A percentile compares a stretch with the other conserved stretches of the same genome.
Evolutionary conservation across 2,329 filamentous ascomycete species (phyloP).

Genomic region (Acrocalymma vagum): DNA sequence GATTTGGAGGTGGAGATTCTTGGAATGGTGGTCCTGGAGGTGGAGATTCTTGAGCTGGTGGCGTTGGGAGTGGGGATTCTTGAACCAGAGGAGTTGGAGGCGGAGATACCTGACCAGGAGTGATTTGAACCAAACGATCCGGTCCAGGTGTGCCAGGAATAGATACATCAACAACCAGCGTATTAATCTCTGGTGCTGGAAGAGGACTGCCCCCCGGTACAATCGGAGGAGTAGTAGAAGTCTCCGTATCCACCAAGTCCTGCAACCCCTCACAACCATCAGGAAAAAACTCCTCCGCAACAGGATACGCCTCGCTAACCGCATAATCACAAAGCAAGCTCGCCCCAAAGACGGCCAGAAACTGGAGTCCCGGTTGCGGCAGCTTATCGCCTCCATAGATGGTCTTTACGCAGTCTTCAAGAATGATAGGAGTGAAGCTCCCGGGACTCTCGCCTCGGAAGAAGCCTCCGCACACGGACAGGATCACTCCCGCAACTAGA

Average conservation of each 20-base stretch:
- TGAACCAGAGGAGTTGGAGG: not conserved
- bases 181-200: no score
- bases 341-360: slow-evolving; percentile 19
- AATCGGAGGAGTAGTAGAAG: slow-evolving; percentile 5
- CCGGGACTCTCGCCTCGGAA: slow-evolving; percentile 11
- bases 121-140: no score
- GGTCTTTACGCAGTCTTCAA: slow-evolving; percentile 16
- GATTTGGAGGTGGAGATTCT: no score
- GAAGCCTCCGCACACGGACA: slow-evolving; percentile 19
- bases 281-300: slow-evolving; percentile 17
- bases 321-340: slow-evolving; percentile 22
- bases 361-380: slow-evolving; percentile 11
- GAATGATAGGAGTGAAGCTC: slow-evolving; percentile 14
- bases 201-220: no score
- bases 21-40: no score
- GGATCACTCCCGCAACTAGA: slow-evolving; percentile 18
- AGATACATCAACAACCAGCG: no score
- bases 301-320: slow-evolving; percentile 16
- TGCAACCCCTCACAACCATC: slow-evolving; percentile 19
- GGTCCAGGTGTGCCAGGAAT: no score
- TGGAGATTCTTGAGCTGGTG: no score
- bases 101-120: not conserved
- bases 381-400: slow-evolving; percentile 17
- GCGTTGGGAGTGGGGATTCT: no score
- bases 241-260: slow-evolving; percentile 12